Conservation (phyloP, 768 basidiomycete genomes). For the Fistulinella prunicolor region DNA sequence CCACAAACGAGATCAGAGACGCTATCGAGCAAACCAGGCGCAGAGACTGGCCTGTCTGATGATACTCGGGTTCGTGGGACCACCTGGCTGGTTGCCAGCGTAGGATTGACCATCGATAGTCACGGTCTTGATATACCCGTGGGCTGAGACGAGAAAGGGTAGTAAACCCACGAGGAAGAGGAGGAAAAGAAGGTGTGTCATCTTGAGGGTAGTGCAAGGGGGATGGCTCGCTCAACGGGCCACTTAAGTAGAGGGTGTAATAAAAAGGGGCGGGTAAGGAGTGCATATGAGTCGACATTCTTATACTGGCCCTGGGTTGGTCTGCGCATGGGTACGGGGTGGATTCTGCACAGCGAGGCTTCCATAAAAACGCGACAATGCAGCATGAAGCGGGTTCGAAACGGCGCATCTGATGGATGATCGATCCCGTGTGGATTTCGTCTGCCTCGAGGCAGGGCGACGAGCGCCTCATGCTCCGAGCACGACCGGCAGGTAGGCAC, state of each 20-base stretch:
- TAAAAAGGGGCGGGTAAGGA: slow-evolving; percentile 4
- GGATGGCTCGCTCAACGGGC: slow-evolving; percentile 22
- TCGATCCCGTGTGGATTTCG: slow-evolving; percentile 2
- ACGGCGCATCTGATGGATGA: slow-evolving; percentile 2
- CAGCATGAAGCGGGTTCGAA: background rate
- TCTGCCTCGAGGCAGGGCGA: slow-evolving; percentile 15
- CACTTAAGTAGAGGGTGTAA: slow-evolving; percentile 7
- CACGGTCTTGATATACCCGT: slow-evolving; percentile 31
- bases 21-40: background rate
- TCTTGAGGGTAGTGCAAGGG: slow-evolving; percentile 9
- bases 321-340: slow-evolving; percentile 15
- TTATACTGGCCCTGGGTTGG: slow-evolving; percentile 16
- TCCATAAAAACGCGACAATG: background rate
- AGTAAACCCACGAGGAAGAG: slow-evolving; percentile 13
- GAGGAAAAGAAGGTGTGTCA: slow-evolving; percentile 13
- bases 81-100: slow-evolving; percentile 31
- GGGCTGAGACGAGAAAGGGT: slow-evolving; percentile 26
- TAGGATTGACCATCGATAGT: slow-evolving; percentile 29
- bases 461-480: slow-evolving; percentile 7
- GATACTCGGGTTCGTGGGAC: slow-evolving; percentile 34
- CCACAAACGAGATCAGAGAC: background rate
- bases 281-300: slow-evolving; percentile 5
- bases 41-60: slow-evolving; percentile 39
- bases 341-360: slow-evolving; percentile 16
- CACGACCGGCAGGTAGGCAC: background rate